Evolutionary conservation across 768 basidiomycete genomes (phyloP), one percentile per base, ranked within the genome.

Genomic region (Lentinula lateritia): DNA sequence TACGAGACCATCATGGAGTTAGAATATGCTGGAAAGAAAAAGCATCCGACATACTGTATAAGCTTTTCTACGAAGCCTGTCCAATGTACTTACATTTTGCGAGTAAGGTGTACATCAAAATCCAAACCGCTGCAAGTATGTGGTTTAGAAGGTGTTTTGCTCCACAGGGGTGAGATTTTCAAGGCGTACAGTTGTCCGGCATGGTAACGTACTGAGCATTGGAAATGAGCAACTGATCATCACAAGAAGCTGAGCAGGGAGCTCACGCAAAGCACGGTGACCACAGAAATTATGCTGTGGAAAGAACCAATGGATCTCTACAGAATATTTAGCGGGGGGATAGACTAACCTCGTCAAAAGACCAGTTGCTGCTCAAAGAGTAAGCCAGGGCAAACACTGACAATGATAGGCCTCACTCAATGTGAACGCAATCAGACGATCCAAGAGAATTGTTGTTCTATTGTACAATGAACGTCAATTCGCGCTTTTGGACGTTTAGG

Each of bases 1-100:
- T 41, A 39, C 53, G 53, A 36, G 20, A 54, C 52, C 15, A 54
- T 36, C 52, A 54, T 54, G 18, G 53, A 54, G 36, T 54, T 54
- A 16, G 53, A 54, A 23, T 54, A 54, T 35, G 36, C 53, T 39
- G 53, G 4, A 41, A 6, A 39, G 16, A 5, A 5, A 36, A 18
- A 5, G 39, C 3, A 38, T 8, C 13, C 28, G 28, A 8, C n/a
- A 36, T 52, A 13, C 16, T 28, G 35, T 52, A 23, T 23, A 23
- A 23, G 23, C 23, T 23, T 23, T 15, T 34, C 35, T 52, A 2
- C 6, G 6, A 54, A 13, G 3, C 3, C n/a, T 2, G 16, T 28
- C 7, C 28, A 52, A 16, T 9, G 7, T 20, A 18, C 52, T 54
- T 10, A 54, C 52, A 54, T 20, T 54, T 54, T 13, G 35, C 52